phyloP scores from a whole-genome alignment of 2,329 filamentous ascomycete species.

The Pseudonectria foliicola region DNA sequence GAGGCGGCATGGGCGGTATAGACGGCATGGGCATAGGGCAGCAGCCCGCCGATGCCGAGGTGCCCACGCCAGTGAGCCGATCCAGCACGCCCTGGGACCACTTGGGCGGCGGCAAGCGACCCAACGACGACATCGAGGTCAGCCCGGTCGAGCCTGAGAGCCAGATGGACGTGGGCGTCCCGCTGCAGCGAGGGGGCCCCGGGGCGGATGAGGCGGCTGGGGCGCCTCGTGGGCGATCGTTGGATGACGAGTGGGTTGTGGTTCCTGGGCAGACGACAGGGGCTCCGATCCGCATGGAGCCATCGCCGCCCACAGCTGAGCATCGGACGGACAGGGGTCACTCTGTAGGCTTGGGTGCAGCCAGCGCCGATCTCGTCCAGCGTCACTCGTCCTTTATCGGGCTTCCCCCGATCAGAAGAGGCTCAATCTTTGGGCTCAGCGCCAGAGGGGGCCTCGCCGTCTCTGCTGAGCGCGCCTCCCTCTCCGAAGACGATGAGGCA shows the following conservation, averaged over 20 bases:
- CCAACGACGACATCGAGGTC: conserved; percentile 7
- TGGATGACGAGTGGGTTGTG: conserved; percentile 7
- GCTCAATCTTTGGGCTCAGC: conserved; percentile 46
- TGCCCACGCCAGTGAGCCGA: conserved; percentile 13
- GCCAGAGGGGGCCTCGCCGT: conserved; percentile 28
- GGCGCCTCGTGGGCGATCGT: conserved; percentile 5
- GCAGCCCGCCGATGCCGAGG: conserved; percentile 15
- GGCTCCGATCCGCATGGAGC: conserved; percentile 17
- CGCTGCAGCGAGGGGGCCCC: conserved; percentile 3
- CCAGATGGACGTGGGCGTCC: conserved; percentile 4
- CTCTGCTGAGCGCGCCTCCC: conserved; percentile 24
- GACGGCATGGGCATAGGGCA: conserved; percentile 12
- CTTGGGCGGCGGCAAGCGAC: conserved; percentile 2
- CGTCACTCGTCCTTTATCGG: conserved; percentile 47
- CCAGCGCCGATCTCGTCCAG: conserved; percentile 25
- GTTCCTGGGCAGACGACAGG: conserved; percentile 10
- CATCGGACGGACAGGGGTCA: background rate
- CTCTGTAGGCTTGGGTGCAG: too few species aligned
- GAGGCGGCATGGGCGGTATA: background rate
- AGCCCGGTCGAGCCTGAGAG: conserved; percentile 5
- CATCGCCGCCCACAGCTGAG: conserved; percentile 8
- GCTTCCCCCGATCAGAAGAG: conserved; percentile 51
- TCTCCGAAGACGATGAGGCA: conserved; percentile 28
- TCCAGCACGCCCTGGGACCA: conserved; percentile 16
- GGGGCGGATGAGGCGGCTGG: conserved; percentile 2